These are phyloP conservation scores for Wallacemonas sp. DNA, from an alignment of 208 protist genomes.

Conservation along the genomic window DNA sequence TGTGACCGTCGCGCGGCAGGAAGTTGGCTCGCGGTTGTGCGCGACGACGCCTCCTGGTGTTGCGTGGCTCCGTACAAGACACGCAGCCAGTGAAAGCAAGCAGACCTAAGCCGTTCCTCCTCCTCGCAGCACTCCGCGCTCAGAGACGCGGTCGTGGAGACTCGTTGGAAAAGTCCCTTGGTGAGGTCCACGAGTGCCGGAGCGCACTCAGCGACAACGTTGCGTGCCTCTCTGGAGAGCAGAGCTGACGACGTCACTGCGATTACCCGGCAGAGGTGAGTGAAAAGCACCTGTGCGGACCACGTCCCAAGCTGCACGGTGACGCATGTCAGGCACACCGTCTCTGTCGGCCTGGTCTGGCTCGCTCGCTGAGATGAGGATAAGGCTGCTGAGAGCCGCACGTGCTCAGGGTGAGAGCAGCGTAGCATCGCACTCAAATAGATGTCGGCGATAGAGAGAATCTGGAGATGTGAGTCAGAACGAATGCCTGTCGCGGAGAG, in stretches of 20 bases:
- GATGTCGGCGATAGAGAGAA: neutral
- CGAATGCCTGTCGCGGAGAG: too few relatives aligned
- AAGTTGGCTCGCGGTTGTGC: neutral
- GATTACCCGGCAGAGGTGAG: neutral
- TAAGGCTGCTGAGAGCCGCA: neutral
- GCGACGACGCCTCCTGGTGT: neutral
- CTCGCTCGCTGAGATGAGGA: too few relatives aligned
- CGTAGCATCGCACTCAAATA: neutral
- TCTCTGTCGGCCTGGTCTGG: too few relatives aligned
- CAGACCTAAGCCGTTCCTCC: neutral
- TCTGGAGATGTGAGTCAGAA: neutral
- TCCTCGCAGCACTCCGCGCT: neutral
- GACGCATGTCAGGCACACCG: conserved; percentile 16
- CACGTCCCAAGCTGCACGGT: neutral
- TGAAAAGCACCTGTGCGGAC: neutral
- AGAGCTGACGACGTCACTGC: neutral
- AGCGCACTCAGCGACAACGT: neutral
- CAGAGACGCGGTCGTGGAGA: neutral
- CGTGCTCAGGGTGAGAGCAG: neutral
- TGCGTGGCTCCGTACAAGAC: neutral
- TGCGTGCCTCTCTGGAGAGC: neutral
- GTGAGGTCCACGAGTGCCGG: conserved; percentile 2
- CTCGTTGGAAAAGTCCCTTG: neutral
- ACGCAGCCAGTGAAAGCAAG: conserved; percentile 5
- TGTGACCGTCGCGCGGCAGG: too few relatives aligned